These are phyloP conservation scores for Xylaria sp. DNA, from an alignment of 2,329 filamentous ascomycete species.

Conservation along the genomic window DNA sequence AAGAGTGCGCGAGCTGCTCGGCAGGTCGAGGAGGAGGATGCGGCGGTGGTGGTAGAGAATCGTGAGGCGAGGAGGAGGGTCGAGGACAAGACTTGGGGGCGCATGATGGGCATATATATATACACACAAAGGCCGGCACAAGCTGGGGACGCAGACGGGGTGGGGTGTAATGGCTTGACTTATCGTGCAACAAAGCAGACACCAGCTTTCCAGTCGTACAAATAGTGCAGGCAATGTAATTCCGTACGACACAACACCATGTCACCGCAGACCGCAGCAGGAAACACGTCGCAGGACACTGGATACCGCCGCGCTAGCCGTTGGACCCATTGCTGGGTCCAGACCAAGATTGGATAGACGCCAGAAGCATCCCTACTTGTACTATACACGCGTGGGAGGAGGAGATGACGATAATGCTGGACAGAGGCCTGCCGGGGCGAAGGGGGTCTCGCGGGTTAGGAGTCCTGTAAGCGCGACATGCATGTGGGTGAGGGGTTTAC, in stretches of 20 bases:
- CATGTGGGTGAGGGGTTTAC: conserved; percentile 29
- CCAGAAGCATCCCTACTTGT: not conserved
- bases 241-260: not conserved
- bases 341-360: not conserved
- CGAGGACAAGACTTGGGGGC: conserved; percentile 44
- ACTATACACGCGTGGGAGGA: not conserved
- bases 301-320: not conserved
- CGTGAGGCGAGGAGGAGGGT: conserved; percentile 43
- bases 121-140: conserved; percentile 19
- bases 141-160: not conserved
- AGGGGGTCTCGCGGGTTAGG: not conserved
- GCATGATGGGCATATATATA: conserved; percentile 46
- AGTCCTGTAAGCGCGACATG: conserved; percentile 23
- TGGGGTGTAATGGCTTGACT: not conserved
- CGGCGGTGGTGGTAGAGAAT: conserved; percentile 28
- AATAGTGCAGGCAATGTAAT: conserved; percentile 4
- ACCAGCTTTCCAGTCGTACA: not conserved
- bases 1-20: conserved; percentile 26
- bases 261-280: not conserved
- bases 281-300: not conserved
- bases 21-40: conserved; percentile 34
- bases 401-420: not conserved
- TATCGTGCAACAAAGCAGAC: not conserved
- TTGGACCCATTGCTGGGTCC: not conserved
- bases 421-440: not conserved